Conservation (phyloP, 306 rosid species). For the Castanospermum australe region DNA sequence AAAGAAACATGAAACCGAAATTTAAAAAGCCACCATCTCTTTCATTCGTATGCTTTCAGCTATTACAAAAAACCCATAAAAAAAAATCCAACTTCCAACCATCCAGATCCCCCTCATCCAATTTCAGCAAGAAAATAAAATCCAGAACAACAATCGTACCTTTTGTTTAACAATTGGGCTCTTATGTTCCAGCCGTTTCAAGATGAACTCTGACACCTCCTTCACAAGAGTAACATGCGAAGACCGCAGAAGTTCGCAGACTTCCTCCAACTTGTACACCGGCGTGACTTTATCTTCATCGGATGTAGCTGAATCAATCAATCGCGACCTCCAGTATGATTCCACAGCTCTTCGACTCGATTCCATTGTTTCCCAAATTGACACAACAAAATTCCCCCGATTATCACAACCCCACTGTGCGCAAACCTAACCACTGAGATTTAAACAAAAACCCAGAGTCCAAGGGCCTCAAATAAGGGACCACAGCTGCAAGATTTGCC, state of each 20-base stretch:
- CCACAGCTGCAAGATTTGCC: neutral
- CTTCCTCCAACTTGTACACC: conserved; percentile 86
- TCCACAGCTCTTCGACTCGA: conserved; percentile 98
- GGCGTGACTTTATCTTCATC: conserved; percentile 96
- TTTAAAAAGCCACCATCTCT: neutral
- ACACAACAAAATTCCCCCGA: neutral
- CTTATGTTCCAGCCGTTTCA: conserved; percentile 87
- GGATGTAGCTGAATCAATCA: conserved; percentile 85
- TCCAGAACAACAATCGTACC: conserved; percentile 45
- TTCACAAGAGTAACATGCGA: conserved; percentile 89
- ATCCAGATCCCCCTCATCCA: conserved; percentile 37
- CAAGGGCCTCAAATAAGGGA: no score
- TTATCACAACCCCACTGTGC: conserved; percentile 1
- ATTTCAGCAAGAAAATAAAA: conserved; percentile 9
- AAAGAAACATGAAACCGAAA: neutral
- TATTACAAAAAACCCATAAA: neutral
- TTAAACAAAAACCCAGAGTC: neutral
- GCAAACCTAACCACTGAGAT: conserved; percentile 27
- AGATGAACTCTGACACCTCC: conserved; percentile 79
- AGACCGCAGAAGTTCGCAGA: conserved; percentile 80
- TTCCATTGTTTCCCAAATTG: conserved; percentile 61
- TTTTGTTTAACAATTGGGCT: conserved; percentile 94
- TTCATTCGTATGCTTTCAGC: neutral
- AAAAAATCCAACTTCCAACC: neutral
- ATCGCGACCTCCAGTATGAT: conserved; percentile 87